Percentiles rank a stretch among this genome's conserved stretches.
Conservation (phyloP, 2,329 filamentous ascomycete species). For the Venturia aucupariae region DNA sequence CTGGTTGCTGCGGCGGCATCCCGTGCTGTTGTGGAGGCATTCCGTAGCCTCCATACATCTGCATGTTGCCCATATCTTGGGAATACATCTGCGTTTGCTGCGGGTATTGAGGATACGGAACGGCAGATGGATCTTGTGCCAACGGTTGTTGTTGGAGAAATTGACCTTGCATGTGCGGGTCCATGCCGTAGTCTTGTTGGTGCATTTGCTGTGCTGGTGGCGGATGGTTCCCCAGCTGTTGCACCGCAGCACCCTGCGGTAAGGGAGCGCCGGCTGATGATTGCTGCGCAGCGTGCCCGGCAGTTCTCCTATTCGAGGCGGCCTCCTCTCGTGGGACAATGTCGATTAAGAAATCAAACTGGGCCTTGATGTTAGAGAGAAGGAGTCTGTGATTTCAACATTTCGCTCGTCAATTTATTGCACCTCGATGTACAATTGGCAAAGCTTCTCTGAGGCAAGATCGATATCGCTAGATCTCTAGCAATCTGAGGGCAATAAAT, state of each 20-base stretch:
- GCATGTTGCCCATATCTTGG: constrained; percentile 42
- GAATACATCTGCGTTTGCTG: constrained; percentile 66
- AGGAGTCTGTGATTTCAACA: no score
- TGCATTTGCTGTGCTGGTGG: constrained; percentile 41
- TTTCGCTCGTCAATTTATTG: no score
- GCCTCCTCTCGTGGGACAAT: constrained; percentile 96
- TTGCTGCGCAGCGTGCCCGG: constrained; percentile 23
- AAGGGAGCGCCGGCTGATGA: constrained; percentile 31
- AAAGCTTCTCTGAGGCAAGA: no score
- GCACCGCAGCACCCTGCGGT: constrained; percentile 28
- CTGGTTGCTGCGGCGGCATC: constrained; percentile 7
- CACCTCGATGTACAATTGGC: no score
- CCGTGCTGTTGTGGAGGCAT: constrained; percentile 57
- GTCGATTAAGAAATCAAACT: constrained; percentile 95
- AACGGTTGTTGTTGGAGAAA: constrained; percentile 44
- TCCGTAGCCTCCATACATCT: constrained; percentile 57
- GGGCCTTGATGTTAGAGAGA: neutral
- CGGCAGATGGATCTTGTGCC: constrained; percentile 57
- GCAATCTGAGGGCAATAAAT: neutral
- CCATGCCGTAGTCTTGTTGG: constrained; percentile 47
- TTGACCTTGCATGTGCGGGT: constrained; percentile 42
- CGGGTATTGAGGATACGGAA: constrained; percentile 56
- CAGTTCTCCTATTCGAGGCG: constrained; percentile 59
- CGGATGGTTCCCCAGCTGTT: constrained; percentile 33
- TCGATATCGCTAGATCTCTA: no score